Base-by-base conservation (phyloP, 192 early-diverging fungal genomes). In the Coemansia sp. region DNA sequence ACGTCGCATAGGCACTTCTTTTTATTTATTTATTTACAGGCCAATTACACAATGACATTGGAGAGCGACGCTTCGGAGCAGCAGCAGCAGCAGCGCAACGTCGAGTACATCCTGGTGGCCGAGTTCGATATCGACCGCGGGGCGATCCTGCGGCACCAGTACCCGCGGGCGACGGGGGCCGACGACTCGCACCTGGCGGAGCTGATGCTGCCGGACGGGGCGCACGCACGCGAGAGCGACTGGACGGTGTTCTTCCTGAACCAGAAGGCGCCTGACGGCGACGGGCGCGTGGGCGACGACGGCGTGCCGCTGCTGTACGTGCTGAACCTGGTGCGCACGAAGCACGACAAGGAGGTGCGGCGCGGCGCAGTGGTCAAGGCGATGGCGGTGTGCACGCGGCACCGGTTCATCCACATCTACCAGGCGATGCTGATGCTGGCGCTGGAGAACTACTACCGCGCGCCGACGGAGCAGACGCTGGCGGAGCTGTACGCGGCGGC, bases 121-220 rank as follows among this genome's bases (percentile, higher is more conserved):
- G 94, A 96, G 69, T 96, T 96, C 59, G 92, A 96, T 68, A 95
- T 96, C 60, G 94, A 96, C 80, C 89, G 87, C 57, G 94, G 94
- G 17, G 87, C 94, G 2, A 84, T 85, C 3, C 78, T 96, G 48
- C 83, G 88, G 33, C 88, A 92, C 73, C 92, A 96, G 74, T 95
- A 94, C 61, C 94, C 94, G 23, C 70, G 63, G 30, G 75, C 86
- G 19, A 92, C 91, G 8, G 88, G 89, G 11, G 88, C 87, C 9
- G 91, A 96, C 80, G 86, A 88, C 74, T 85, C 88, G 89, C 69
- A 70, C 51, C 49, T 96, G 44, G 91, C 94, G n/a, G 94, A 97
- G 56, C 86, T 94, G 38, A 97, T 97, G 94, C 71, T 97, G 57
- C 94, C 94, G 5, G 94, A 97, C 69, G 94, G 94, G 3, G 91